Percentiles rank a stretch among this genome's conserved stretches.
phyloP scores from a whole-genome alignment of 768 basidiomycete genomes.

The Lentinus brumalis region DNA sequence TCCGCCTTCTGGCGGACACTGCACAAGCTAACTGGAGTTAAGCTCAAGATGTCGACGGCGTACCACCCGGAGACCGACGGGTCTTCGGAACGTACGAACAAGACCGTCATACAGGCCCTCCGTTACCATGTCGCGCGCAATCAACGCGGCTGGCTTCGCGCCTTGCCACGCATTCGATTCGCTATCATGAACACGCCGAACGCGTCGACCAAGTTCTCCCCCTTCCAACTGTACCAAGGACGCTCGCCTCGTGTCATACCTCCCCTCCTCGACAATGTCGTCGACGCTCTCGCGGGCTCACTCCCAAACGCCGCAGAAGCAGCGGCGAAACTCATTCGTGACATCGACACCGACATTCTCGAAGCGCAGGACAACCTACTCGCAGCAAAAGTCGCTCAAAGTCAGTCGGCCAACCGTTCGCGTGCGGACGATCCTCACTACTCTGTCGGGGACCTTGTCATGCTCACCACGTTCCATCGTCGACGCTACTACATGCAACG shows the following conservation, averaged over 20 bases:
- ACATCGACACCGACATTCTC: slow-evolving; percentile 22
- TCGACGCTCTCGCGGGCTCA: not conserved
- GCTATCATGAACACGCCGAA: slow-evolving; percentile 27
- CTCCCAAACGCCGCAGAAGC: not conserved
- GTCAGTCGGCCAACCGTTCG: slow-evolving; percentile 30
- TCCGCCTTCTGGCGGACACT: too few species aligned
- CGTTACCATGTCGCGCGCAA: slow-evolving; percentile 24
- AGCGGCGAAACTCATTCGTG: not conserved
- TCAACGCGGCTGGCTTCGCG: slow-evolving; percentile 19
- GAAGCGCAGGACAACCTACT: slow-evolving; percentile 39
- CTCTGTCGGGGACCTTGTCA: slow-evolving; percentile 35
- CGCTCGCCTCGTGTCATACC: too few species aligned
- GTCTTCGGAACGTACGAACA: slow-evolving; percentile 32
- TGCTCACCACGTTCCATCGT: slow-evolving; percentile 37
- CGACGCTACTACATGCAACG: slow-evolving; percentile 28
- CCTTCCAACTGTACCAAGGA: too few species aligned
- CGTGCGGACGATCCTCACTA: slow-evolving; percentile 26
- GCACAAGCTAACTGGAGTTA: slow-evolving; percentile 25
- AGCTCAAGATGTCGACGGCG: slow-evolving; percentile 34
- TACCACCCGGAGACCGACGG: slow-evolving; percentile 44
- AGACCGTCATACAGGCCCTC: slow-evolving; percentile 28
- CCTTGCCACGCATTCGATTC: slow-evolving; percentile 26
- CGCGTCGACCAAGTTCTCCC: not conserved
- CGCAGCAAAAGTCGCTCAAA: slow-evolving; percentile 30
- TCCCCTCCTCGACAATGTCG: slow-evolving; percentile 10